These are phyloP conservation scores for Tetrapyrgos nigripes DNA, from an alignment of 1,284 basidiomycete genomes.

Conservation along the genomic window DNA sequence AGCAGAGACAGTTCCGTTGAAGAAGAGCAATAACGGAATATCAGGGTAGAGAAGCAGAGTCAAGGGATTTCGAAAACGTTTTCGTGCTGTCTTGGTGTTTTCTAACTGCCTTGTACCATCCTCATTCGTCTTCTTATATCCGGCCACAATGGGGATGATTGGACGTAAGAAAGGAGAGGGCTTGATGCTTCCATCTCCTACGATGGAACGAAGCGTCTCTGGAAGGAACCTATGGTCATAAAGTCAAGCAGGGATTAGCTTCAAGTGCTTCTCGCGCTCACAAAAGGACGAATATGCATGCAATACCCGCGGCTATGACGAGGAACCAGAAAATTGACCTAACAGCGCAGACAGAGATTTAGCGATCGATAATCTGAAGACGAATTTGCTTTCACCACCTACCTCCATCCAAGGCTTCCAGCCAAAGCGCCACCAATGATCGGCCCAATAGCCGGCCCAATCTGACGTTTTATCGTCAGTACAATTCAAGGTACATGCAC, in stretches of 20 bases:
- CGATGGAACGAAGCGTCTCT: constrained; percentile 64
- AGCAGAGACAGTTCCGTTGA: constrained; percentile 63
- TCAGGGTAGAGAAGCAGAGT: constrained; percentile 63
- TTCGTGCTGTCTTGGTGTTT: constrained; percentile 36
- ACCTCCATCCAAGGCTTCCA: constrained; percentile 72
- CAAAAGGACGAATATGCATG: constrained; percentile 61
- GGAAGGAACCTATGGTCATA: constrained; percentile 62
- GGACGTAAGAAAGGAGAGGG: constrained; percentile 56
- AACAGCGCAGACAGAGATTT: not conserved
- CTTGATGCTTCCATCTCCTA: constrained; percentile 63
- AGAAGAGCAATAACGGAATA: constrained; percentile 61
- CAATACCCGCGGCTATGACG: constrained; percentile 61
- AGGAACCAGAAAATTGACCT: constrained; percentile 86
- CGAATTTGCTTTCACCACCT: constrained; percentile 18
- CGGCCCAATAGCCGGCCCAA: constrained; percentile 58
- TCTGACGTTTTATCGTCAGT: too few species aligned
- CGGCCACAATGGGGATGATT: constrained; percentile 59
- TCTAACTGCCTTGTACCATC: constrained; percentile 6
- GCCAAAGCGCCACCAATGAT: constrained; percentile 66
- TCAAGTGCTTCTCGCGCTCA: constrained; percentile 38
- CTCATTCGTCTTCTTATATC: constrained; percentile 29
- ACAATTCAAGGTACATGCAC: too few species aligned
- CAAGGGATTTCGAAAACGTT: constrained; percentile 61
- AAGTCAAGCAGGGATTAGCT: not conserved
- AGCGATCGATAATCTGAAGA: not conserved